phyloP scores from a whole-genome alignment of 2,329 filamentous ascomycete species.

The Neoascochyta sp. region DNA sequence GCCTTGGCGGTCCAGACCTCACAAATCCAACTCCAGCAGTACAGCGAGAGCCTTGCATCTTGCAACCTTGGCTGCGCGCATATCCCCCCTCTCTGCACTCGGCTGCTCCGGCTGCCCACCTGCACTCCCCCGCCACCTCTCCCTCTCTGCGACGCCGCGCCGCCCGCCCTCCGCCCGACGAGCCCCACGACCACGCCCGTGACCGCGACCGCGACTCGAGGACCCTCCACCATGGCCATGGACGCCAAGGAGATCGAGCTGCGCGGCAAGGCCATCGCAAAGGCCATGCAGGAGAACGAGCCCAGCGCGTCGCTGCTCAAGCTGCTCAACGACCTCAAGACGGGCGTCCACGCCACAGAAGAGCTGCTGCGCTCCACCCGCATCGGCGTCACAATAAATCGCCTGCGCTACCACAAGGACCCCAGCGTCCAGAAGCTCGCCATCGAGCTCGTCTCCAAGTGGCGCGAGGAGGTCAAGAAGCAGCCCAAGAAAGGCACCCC shows the following conservation, averaged over 20 bases:
- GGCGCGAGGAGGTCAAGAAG: conserved; percentile 73
- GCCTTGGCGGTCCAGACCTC: too few relatives aligned
- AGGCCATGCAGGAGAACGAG: conserved; percentile 72
- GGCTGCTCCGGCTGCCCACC: too few relatives aligned
- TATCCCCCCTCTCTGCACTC: too few relatives aligned
- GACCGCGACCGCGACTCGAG: too few relatives aligned
- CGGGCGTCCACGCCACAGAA: conserved; percentile 78
- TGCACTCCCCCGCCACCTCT: too few relatives aligned
- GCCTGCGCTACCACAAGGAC: conserved; percentile 76
- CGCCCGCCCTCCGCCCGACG: too few relatives aligned
- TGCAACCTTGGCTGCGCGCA: too few relatives aligned
- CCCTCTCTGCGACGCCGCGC: too few relatives aligned
- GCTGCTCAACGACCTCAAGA: conserved; percentile 74
- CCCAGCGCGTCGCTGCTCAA: conserved; percentile 67
- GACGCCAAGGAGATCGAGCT: conserved; percentile 77
- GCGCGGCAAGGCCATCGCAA: conserved; percentile 73
- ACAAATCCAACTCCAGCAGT: too few relatives aligned
- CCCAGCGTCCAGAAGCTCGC: conserved; percentile 68
- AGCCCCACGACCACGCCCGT: too few relatives aligned
- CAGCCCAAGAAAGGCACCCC: conserved; percentile 32
- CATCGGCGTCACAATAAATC: conserved; percentile 85
- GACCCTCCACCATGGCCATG: conserved; percentile 55
- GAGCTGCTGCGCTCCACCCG: conserved; percentile 87
- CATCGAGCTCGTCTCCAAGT: conserved; percentile 79
- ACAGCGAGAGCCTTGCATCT: too few relatives aligned